phyloP scores from a whole-genome alignment of 768 basidiomycete genomes.

The Kwoniella bestiolae region DNA sequence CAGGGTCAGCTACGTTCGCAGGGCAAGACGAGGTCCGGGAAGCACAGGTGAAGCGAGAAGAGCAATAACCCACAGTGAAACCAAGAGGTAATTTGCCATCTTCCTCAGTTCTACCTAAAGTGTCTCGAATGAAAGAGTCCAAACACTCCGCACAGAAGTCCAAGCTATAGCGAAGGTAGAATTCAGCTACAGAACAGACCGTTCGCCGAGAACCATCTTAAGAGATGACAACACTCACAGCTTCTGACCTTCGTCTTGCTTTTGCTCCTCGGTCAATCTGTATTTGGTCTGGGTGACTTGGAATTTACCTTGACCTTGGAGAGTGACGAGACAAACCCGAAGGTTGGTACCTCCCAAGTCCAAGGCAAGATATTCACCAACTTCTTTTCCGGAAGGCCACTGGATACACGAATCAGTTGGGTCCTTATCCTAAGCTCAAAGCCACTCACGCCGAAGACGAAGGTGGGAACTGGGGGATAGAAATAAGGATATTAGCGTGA shows the following conservation, averaged over 20 bases:
- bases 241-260: conserved; percentile 93
- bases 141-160: conserved; percentile 97
- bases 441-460: conserved; percentile 67
- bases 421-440: neutral
- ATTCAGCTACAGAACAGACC: neutral
- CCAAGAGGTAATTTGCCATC: conserved; percentile 75
- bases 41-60: conserved; percentile 3
- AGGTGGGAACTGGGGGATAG: conserved; percentile 89
- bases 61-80: conserved; percentile 78
- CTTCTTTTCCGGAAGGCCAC: conserved; percentile 89
- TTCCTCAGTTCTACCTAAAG: conserved; percentile 59
- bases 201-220: neutral
- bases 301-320: conserved; percentile 92
- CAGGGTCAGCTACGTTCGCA: too few relatives aligned
- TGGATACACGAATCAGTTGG: conserved; percentile 5
- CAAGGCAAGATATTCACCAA: conserved; percentile 85
- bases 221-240: conserved; percentile 60
- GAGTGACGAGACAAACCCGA: conserved; percentile 93
- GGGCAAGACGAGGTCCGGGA: too few relatives aligned
- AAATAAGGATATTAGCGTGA: conserved; percentile 10
- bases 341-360: conserved; percentile 81
- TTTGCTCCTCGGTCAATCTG: conserved; percentile 94
- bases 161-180: conserved; percentile 56
- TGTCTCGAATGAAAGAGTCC: conserved; percentile 81
- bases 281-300: conserved; percentile 98